These are phyloP conservation scores for Vachellia pachyceras DNA, from an alignment of 306 rosid species.

Conservation along the genomic window DNA sequence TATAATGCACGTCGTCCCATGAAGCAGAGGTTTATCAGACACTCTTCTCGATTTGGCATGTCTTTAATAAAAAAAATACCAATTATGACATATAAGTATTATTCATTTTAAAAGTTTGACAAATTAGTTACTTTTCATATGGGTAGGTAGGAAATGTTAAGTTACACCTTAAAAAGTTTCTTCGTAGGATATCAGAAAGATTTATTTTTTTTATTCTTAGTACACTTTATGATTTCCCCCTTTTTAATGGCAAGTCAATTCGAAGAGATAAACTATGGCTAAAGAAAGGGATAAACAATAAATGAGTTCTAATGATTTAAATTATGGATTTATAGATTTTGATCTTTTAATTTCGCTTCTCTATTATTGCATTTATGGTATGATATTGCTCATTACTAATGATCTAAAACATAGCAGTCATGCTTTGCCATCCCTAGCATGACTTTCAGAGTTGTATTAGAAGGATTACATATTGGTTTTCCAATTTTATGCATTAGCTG, in stretches of 20 bases:
- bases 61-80: constrained; percentile 6
- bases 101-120: neutral
- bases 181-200: neutral
- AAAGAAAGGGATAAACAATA: neutral
- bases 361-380: neutral
- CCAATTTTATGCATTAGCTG: constrained; percentile 30
- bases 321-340: neutral
- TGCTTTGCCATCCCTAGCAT: neutral
- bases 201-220: constrained; percentile 1
- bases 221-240: neutral
- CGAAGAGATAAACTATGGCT: neutral
- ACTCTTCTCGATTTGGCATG: constrained; percentile 16
- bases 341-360: neutral
- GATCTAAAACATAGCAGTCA: constrained; percentile 9
- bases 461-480: constrained; percentile 31
- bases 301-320: neutral
- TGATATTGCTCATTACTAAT: constrained; percentile 7
- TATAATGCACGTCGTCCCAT: constrained; percentile 95
- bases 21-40: constrained; percentile 80
- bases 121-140: neutral
- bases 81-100: neutral
- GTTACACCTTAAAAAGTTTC: neutral
- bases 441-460: neutral
- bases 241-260: neutral
- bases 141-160: neutral